Percentiles rank a stretch among this genome's conserved stretches.
phyloP scores from a whole-genome alignment of 2,329 filamentous ascomycete genomes.

The Triangularia setosa region DNA sequence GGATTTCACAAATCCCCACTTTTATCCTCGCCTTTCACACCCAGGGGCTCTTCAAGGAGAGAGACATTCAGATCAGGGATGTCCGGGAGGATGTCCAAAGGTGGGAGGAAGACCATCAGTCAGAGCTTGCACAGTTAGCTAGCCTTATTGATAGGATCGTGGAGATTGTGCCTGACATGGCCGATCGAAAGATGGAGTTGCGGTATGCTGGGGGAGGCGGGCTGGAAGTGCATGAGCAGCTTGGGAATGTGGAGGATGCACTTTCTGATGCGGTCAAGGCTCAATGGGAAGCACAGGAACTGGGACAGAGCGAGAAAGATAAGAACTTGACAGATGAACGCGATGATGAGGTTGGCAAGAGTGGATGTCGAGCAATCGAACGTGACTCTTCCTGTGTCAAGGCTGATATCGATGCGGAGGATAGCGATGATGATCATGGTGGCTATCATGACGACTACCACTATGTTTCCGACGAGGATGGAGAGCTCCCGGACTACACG shows the following conservation, averaged over 20 bases:
- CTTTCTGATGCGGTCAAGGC: constrained; percentile 28
- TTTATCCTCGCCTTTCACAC: constrained; percentile 41
- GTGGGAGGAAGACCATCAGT: constrained; percentile 36
- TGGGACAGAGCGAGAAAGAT: not conserved
- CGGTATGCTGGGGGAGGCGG: constrained; percentile 14
- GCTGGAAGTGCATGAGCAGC: constrained; percentile 27
- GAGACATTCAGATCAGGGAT: constrained; percentile 34
- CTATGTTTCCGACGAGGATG: constrained; percentile 1
- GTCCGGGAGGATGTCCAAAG: constrained; percentile 29
- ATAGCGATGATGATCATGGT: not conserved
- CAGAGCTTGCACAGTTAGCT: constrained; percentile 31
- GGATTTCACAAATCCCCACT: constrained; percentile 37
- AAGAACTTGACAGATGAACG: not conserved
- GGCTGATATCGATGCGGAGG: not conserved
- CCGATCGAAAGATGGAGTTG: constrained; percentile 26
- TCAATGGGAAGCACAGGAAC: constrained; percentile 20
- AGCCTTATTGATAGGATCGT: constrained; percentile 28
- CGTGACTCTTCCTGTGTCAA: not conserved
- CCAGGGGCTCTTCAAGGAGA: constrained; percentile 31
- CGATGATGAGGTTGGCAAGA: not conserved
- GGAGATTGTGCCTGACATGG: constrained; percentile 17
- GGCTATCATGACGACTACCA: not conserved
- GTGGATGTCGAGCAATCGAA: not conserved
- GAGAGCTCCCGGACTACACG: constrained; percentile 2
- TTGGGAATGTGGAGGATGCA: constrained; percentile 20